Conservation (phyloP, 345 rosid species). For the Erodium maritimum region DNA sequence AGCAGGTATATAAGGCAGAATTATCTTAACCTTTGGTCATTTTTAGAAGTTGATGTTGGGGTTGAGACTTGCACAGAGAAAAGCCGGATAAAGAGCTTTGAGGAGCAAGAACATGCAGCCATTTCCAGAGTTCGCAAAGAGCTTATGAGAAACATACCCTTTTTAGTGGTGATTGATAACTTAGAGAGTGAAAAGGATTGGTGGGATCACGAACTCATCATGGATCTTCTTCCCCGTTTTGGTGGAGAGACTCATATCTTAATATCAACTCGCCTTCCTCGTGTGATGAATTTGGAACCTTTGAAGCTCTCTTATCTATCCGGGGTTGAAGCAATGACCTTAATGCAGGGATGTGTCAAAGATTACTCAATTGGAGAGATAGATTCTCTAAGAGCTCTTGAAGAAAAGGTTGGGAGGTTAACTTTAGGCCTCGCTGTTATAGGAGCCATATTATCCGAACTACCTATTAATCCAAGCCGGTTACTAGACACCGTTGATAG, state of each 20-base stretch:
- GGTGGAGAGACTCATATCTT: constrained; percentile 88
- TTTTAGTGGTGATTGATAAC: constrained; percentile 77
- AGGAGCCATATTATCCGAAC: constrained; percentile 77
- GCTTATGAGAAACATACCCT: constrained; percentile 86
- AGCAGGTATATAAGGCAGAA: constrained; percentile 79
- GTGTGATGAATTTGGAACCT: constrained; percentile 83
- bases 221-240: constrained; percentile 97
- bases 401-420: constrained; percentile 75
- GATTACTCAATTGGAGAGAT: constrained; percentile 56
- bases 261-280: constrained; percentile 61
- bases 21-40: constrained; percentile 68
- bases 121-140: constrained; percentile 61
- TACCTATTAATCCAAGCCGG: constrained; percentile 82
- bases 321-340: constrained; percentile 67
- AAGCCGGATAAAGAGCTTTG: constrained; percentile 57
- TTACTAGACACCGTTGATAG: constrained; percentile 74
- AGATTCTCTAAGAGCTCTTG: constrained; percentile 61
- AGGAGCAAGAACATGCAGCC: constrained; percentile 89
- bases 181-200: constrained; percentile 92
- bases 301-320: constrained; percentile 68
- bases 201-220: constrained; percentile 85
- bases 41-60: constrained; percentile 74
- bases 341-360: constrained; percentile 66
- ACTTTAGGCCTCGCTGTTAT: constrained; percentile 70
- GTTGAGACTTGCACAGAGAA: constrained; percentile 47